Percentiles rank a stretch among this genome's conserved stretches.
Evolutionary conservation across 768 basidiomycete species (phyloP).

Genomic region (Kwoniella sp.): DNA sequence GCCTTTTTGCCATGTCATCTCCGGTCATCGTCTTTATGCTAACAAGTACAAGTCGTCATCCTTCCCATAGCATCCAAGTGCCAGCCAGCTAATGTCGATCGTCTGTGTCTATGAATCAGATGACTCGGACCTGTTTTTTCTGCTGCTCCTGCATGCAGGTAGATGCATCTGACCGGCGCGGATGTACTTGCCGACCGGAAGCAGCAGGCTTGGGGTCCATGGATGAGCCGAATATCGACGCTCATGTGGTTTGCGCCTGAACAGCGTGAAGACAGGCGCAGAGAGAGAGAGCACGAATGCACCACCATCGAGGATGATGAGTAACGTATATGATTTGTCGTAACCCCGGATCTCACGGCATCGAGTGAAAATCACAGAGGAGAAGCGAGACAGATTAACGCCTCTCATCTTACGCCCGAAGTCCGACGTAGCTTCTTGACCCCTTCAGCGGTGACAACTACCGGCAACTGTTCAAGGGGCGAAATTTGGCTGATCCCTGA

Average conservation of each 20-base stretch:
- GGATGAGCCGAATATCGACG: background rate
- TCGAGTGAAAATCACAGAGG: background rate
- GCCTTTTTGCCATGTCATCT: too few relatives aligned
- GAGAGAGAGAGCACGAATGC: too few relatives aligned
- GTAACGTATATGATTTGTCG: background rate
- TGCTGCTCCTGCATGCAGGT: background rate
- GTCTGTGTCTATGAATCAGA: background rate
- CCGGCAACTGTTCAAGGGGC: background rate
- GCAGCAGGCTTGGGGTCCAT: background rate
- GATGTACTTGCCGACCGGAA: background rate
- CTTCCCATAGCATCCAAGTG: too few relatives aligned
- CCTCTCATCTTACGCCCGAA: background rate
- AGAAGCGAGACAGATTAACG: slow-evolving; percentile 2
- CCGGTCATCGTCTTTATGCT: too few relatives aligned
- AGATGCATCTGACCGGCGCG: background rate
- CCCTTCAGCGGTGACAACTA: background rate
- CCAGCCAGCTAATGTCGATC: background rate
- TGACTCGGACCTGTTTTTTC: background rate
- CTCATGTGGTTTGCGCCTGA: background rate
- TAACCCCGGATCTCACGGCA: slow-evolving; percentile 3
- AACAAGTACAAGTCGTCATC: background rate
- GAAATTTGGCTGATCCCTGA: background rate
- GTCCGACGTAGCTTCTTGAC: background rate
- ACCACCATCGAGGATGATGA: background rate
- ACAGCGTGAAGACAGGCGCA: too few relatives aligned